phyloP scores from a whole-genome alignment of 768 basidiomycete species.

The Agaricus blazei region DNA sequence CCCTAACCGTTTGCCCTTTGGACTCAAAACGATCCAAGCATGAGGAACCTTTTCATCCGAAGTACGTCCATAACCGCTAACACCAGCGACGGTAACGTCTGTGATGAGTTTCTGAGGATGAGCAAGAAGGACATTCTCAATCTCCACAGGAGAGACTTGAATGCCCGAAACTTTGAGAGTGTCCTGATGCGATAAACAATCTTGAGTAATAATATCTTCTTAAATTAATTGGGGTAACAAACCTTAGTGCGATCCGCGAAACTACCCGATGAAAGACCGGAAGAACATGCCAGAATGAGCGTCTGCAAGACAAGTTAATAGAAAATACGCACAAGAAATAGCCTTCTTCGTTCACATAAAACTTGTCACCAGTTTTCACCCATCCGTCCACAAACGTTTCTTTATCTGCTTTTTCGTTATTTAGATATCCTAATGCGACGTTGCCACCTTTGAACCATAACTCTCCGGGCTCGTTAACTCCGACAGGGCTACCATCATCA shows the following conservation, averaged over 20 bases:
- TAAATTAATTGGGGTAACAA: not conserved
- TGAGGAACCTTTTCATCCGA: constrained; percentile 70
- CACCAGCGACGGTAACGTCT: constrained; percentile 71
- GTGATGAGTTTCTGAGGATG: constrained; percentile 58
- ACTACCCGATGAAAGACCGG: constrained; percentile 27
- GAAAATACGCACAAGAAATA: constrained; percentile 53
- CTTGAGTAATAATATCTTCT: not conserved
- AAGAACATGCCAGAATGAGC: not conserved
- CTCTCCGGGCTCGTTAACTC: constrained; percentile 58
- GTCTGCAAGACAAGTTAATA: not conserved
- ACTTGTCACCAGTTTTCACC: constrained; percentile 71
- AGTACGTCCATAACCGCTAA: constrained; percentile 58
- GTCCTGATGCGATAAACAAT: constrained; percentile 37
- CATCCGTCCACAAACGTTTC: constrained; percentile 71
- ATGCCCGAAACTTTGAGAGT: constrained; percentile 75
- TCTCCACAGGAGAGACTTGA: constrained; percentile 79
- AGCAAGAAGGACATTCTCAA: constrained; percentile 59
- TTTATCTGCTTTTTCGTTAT: constrained; percentile 59
- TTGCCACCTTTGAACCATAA: constrained; percentile 53
- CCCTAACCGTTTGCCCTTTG: constrained; percentile 46
- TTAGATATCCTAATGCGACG: constrained; percentile 66
- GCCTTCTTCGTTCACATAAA: constrained; percentile 53
- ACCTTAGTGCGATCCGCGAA: constrained; percentile 79
- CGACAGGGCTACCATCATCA: constrained; percentile 53
- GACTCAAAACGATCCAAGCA: constrained; percentile 73